phyloP scores from a whole-genome alignment of 257 asterid species.

The Agastache rugosa region DNA sequence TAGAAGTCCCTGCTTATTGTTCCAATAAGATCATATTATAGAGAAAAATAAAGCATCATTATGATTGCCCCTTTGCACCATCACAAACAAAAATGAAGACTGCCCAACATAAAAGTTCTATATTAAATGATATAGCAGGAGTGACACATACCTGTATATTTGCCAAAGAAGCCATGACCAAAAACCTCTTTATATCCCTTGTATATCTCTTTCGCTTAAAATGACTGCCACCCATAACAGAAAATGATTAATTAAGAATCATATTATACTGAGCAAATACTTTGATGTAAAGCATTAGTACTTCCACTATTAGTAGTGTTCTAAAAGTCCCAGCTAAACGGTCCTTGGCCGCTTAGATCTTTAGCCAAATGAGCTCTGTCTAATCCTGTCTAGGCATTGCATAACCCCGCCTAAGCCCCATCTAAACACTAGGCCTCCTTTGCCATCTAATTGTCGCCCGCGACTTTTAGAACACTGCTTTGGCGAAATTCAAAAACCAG shows the following conservation, averaged over 20 bases:
- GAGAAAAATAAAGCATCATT: background rate
- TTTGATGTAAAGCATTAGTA: background rate
- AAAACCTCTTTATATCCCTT: conserved; percentile 27
- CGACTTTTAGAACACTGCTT: background rate
- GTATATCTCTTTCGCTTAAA: conserved; percentile 7
- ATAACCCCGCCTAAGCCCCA: background rate
- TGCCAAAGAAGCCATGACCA: conserved; percentile 50
- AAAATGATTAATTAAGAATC: conserved; percentile 2
- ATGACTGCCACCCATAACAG: conserved; percentile 28
- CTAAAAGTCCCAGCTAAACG: background rate
- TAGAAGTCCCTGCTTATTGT: background rate
- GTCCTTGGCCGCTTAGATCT: background rate
- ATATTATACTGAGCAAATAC: background rate
- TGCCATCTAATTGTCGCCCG: background rate
- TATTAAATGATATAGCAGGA: background rate
- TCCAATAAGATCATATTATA: background rate
- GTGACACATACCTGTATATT: conserved; percentile 49
- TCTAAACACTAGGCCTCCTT: background rate
- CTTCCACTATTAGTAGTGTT: background rate
- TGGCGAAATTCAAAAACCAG: background rate
- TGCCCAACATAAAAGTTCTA: background rate
- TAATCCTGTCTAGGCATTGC: background rate
- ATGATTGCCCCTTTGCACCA: background rate
- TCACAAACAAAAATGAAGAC: conserved; percentile 14
- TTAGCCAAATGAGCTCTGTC: background rate